Evolutionary conservation across 371 early-diverging fungal species (phyloP).

Genomic region (Apophysomyces ossiformis): DNA sequence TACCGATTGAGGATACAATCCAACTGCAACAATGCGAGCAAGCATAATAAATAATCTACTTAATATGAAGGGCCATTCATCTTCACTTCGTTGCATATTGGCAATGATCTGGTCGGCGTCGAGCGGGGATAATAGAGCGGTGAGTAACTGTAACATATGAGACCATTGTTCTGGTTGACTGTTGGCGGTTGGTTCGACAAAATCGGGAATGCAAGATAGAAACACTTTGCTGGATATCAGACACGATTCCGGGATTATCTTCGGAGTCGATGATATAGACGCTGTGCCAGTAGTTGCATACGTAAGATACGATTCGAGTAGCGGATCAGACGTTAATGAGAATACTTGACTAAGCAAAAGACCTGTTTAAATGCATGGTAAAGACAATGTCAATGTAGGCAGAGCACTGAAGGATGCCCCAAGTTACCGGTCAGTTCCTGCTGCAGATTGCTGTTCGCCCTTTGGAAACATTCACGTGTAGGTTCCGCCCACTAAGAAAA

Average conservation of each 20-base stretch:
- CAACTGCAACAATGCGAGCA: slow-evolving; percentile 35
- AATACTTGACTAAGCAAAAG: slow-evolving; percentile 42
- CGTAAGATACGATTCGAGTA: slow-evolving; percentile 45
- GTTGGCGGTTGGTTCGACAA: slow-evolving; percentile 25
- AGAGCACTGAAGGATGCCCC: background rate
- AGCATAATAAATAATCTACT: slow-evolving; percentile 30
- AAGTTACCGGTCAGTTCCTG: slow-evolving; percentile 38
- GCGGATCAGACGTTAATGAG: slow-evolving; percentile 36
- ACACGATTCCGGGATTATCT: background rate
- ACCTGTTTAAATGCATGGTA: slow-evolving; percentile 20
- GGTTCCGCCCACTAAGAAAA: slow-evolving; percentile 43
- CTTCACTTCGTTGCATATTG: slow-evolving; percentile 22
- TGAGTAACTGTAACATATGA: slow-evolving; percentile 32
- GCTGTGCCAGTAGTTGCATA: slow-evolving; percentile 30
- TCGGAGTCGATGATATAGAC: background rate
- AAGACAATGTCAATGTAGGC: background rate
- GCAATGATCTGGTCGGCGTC: slow-evolving; percentile 32
- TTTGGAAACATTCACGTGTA: slow-evolving; percentile 38
- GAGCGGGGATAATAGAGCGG: slow-evolving; percentile 21
- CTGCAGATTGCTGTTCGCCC: slow-evolving; percentile 19
- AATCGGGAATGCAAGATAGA: slow-evolving; percentile 21
- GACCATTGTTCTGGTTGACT: slow-evolving; percentile 43
- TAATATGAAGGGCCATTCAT: slow-evolving; percentile 30
- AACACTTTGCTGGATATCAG: slow-evolving; percentile 23
- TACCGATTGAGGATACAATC: slow-evolving; percentile 28